These are phyloP conservation scores for Goniomonas avonlea DNA, from an alignment of 78 protist genomes.

Conservation along the genomic window DNA sequence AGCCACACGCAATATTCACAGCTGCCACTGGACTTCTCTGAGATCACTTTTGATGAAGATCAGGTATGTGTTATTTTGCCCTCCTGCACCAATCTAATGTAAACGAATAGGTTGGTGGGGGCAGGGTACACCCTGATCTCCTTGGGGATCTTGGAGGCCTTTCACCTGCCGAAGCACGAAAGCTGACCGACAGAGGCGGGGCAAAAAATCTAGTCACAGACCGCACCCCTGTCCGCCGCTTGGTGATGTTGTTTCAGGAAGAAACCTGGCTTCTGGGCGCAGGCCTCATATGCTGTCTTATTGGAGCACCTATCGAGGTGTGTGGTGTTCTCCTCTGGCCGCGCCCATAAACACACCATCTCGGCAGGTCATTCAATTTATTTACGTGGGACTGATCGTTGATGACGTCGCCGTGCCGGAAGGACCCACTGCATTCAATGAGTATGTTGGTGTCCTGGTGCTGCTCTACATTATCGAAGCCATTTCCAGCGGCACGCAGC, in stretches of 20 bases:
- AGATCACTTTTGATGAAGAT: constrained; percentile 5
- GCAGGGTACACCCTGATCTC: too few species aligned
- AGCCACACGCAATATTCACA: neutral
- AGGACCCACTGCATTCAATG: neutral
- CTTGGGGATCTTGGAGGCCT: too few species aligned
- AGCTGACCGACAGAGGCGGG: too few species aligned
- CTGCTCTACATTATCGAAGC: constrained; percentile 4
- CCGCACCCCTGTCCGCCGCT: too few species aligned
- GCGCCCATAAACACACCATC: too few species aligned
- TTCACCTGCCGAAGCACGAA: too few species aligned
- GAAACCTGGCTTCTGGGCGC: constrained; percentile 1
- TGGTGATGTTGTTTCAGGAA: neutral
- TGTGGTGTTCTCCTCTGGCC: too few species aligned
- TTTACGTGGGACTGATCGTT: constrained; percentile 12
- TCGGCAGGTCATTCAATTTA: too few species aligned
- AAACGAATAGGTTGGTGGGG: too few species aligned
- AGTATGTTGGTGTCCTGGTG: neutral
- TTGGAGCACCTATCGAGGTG: constrained; percentile 22
- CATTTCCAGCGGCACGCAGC: constrained; percentile 8
- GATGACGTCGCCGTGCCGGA: constrained; percentile 29
- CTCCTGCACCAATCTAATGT: too few species aligned
- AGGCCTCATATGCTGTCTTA: neutral
- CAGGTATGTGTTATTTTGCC: too few species aligned
- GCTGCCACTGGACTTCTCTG: constrained; percentile 14
- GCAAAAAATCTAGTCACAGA: too few species aligned